phyloP scores from a whole-genome alignment of 345 rosid species.

The Gossypium sturtianum region DNA sequence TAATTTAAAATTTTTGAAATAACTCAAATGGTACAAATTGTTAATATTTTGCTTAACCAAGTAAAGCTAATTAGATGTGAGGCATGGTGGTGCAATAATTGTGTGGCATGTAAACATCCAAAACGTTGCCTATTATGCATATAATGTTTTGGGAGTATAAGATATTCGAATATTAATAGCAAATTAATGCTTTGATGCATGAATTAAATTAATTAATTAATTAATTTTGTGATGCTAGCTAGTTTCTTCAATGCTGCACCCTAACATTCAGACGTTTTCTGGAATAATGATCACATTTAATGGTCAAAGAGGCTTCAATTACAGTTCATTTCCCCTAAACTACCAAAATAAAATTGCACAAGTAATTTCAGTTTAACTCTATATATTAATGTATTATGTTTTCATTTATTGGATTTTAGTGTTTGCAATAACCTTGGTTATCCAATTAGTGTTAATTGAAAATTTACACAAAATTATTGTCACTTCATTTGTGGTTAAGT shows the following conservation, averaged over 20 bases:
- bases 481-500: no score
- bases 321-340: slow-evolving; percentile 15
- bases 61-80: no score
- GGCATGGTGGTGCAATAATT: not conserved
- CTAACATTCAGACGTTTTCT: slow-evolving; percentile 22
- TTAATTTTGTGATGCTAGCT: not conserved
- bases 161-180: no score
- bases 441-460: no score
- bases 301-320: slow-evolving; percentile 10
- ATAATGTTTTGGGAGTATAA: not conserved
- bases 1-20: no score
- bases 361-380: not conserved
- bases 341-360: not conserved
- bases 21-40: no score
- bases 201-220: not conserved
- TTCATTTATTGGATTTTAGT: no score
- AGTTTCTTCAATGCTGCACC: slow-evolving; percentile 10
- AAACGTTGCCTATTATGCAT: slow-evolving; percentile 19
- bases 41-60: no score
- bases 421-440: no score
- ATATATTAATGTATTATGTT: not conserved
- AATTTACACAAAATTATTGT: no score
- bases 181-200: slow-evolving; percentile 1
- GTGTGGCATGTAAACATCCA: not conserved
- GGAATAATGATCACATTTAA: slow-evolving; percentile 19